Evolutionary conservation across 1,284 basidiomycete species (phyloP), one percentile per base, ranked within the genome.

Genomic region (Microbotryomycetes sp.): DNA sequence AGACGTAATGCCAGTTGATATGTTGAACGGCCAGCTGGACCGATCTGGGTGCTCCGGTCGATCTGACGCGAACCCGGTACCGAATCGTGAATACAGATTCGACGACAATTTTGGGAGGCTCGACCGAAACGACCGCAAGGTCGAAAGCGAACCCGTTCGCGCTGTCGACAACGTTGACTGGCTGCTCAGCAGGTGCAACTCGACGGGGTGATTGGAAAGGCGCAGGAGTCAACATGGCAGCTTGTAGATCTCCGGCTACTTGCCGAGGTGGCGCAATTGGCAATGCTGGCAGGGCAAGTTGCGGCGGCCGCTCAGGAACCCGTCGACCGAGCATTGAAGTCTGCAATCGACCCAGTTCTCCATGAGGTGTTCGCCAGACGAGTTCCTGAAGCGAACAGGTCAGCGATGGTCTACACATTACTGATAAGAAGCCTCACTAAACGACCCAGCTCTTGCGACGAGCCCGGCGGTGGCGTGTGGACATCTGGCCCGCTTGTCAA

Each of bases 361-460:
- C 74, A 29, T 63, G 49, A 9, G 54, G 58, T 50, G 71, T 71
- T 1, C 71, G 61, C 74, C 74, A 75, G 12, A 67, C 58, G 45
- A 75, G 72, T 49, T 75, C 73, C 22, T 72, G 59, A 42, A 42
- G 19, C 19, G 36, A 12, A 9, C 57, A n/a, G n/a, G 19, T 14
- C 25, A 19, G n/a, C 42, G 19, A 2, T 14, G 15, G 31, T n/a
- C n/a, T 19, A 3, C 42, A 23, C 26, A 25, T 4, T 15, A 22
- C 6, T 19, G 46, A 4, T 36, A 6, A 32, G 22, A 2, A 31
- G n/a, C n/a, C n/a, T n/a, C 3, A 51, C 23, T 9, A 66, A 45
- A 4, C 65, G 26, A 0, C 62, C 62, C 1, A 64, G 46, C 1
- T 45, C 42, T 23, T 66, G 65, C 9, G 36, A 53, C 0, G 56